A percentile compares a stretch with the other conserved stretches of the same genome.
Conservation (phyloP, 73 alveolate genomes). For the Stentor coeruleus region DNA sequence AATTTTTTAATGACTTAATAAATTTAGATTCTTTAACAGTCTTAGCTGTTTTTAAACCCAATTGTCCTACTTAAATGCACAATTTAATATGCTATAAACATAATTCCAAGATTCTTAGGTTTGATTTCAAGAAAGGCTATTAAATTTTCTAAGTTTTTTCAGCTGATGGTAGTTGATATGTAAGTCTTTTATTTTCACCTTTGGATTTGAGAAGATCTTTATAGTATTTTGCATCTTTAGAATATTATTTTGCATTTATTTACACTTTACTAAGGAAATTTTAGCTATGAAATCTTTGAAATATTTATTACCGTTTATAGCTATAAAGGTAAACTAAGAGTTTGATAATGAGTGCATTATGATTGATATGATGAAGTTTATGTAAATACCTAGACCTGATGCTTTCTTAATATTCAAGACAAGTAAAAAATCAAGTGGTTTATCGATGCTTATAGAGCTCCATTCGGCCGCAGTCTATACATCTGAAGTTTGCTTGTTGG, state of each 20-base stretch:
- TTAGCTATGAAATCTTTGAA: conserved; percentile 62
- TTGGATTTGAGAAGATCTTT: conserved; percentile 40
- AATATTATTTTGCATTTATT: conserved; percentile 38
- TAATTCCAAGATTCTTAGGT: no score
- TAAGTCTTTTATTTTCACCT: background rate
- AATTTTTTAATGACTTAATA: background rate
- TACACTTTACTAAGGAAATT: background rate
- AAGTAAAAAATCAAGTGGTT: conserved; percentile 81
- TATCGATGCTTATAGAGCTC: conserved; percentile 91
- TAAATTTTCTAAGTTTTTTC: background rate
- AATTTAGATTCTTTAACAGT: conserved; percentile 1
- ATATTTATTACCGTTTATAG: conserved; percentile 83
- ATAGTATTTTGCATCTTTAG: conserved; percentile 76
- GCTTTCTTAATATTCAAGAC: conserved; percentile 92
- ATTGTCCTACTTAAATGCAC: background rate
- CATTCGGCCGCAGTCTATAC: conserved; percentile 86
- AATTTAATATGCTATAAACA: background rate
- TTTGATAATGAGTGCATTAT: conserved; percentile 85
- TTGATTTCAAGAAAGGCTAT: background rate
- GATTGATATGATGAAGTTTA: conserved; percentile 72
- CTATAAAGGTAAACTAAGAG: conserved; percentile 75
- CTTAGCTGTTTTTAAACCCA: conserved; percentile 10
- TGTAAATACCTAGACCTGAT: conserved; percentile 78
- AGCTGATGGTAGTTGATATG: background rate
- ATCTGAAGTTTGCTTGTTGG: conserved; percentile 23